Conservation (phyloP, 1,284 basidiomycete species). For the Rhodotorula sp. region DNA sequence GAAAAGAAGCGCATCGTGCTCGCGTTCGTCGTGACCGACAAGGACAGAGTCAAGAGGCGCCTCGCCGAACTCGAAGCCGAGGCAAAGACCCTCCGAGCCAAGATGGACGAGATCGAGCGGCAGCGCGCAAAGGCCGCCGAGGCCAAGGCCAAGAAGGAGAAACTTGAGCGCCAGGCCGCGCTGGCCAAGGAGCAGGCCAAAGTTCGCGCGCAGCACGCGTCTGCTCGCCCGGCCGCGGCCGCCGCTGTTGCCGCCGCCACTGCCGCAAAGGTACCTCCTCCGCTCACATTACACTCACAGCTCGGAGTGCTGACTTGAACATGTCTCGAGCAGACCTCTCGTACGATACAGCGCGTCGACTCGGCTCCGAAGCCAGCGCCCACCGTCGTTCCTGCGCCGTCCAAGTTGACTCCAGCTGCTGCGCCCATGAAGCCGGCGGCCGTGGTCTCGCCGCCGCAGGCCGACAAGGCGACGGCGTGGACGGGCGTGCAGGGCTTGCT, state of each 20-base stretch:
- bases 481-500: conserved; percentile 55
- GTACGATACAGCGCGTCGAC: too few relatives aligned
- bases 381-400: neutral
- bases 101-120: neutral
- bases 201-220: neutral
- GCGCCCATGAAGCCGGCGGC: neutral
- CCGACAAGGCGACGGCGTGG: conserved; percentile 42
- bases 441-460: conserved; percentile 26
- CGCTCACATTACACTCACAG: too few relatives aligned
- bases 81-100: neutral
- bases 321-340: too few relatives aligned
- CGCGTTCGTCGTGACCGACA: conserved; percentile 25
- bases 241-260: neutral
- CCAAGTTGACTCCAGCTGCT: too few relatives aligned
- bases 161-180: neutral
- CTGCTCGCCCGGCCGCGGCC: neutral
- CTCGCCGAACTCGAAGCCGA: neutral
- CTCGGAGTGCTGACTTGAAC: too few relatives aligned
- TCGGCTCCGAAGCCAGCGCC: neutral
- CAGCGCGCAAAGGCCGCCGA: neutral
- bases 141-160: neutral
- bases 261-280: neutral
- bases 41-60: neutral
- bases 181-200: neutral
- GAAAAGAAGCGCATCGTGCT: conserved; percentile 34